Conservation (phyloP, 352 stramenopile genomes). For the Globisporangium nodosum region DNA sequence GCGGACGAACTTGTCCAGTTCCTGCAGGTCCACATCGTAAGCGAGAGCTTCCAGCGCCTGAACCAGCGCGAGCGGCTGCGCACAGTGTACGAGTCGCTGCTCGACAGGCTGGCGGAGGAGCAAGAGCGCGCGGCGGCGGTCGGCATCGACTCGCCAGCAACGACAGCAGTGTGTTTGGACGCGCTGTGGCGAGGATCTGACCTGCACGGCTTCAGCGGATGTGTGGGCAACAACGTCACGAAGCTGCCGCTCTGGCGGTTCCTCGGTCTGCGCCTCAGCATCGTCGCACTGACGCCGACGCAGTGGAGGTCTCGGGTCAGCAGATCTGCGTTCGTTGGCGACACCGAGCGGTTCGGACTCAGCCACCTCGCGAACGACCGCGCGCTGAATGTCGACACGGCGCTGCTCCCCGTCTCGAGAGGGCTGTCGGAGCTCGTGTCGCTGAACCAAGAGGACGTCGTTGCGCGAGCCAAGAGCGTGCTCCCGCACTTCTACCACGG, state of each 20-base stretch:
- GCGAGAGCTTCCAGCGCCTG: conserved; percentile 39
- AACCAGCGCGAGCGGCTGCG: conserved; percentile 40
- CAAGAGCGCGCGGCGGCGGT: background rate
- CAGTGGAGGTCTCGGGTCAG: conserved; percentile 32
- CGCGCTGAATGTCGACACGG: conserved; percentile 28
- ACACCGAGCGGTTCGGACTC: conserved; percentile 49
- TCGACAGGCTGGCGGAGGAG: conserved; percentile 4
- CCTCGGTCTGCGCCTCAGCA: conserved; percentile 30
- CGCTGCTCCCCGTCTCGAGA: conserved; percentile 27
- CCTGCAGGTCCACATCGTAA: conserved; percentile 50
- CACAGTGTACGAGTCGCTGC: conserved; percentile 34
- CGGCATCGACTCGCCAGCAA: background rate
- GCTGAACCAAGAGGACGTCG: conserved; percentile 31
- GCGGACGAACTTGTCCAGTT: conserved; percentile 21
- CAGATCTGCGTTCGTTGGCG: conserved; percentile 8
- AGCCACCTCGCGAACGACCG: conserved; percentile 54
- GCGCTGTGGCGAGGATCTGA: too few species aligned
- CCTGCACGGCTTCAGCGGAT: conserved; percentile 31
- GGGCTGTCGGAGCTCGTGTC: conserved; percentile 33
- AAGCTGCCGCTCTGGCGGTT: conserved; percentile 37
- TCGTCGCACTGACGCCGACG: conserved; percentile 36
- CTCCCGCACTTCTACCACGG: conserved; percentile 77
- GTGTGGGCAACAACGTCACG: conserved; percentile 25
- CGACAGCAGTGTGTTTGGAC: background rate
- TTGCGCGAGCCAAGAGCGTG: conserved; percentile 21